A percentile compares a stretch with the other conserved stretches of the same genome.
These are phyloP conservation scores for Xylaria sp. DNA, from an alignment of 2,329 filamentous ascomycete species.

Conservation along the genomic window DNA sequence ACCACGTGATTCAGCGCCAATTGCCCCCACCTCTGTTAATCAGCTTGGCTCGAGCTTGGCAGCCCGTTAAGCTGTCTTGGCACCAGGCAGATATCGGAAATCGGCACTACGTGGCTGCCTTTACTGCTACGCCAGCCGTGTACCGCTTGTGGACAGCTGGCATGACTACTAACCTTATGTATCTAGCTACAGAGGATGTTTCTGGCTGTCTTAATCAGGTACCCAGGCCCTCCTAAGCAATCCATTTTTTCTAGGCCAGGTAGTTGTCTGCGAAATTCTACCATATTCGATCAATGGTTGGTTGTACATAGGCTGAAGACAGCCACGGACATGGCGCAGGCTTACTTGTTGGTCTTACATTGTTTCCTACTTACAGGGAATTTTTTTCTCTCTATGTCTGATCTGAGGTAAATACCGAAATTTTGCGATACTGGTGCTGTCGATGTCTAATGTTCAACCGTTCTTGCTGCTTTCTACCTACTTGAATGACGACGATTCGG, in stretches of 20 bases:
- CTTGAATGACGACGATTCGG: not conserved
- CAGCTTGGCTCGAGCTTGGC: conserved; percentile 33
- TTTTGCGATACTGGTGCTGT: not conserved
- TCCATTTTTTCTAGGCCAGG: not conserved
- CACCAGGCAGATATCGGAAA: conserved; percentile 22
- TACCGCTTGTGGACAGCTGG: not conserved
- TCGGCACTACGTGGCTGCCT: conserved; percentile 22
- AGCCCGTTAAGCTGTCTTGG: conserved; percentile 24
- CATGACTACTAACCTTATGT: not conserved
- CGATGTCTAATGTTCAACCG: not conserved
- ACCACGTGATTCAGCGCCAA: conserved; percentile 31
- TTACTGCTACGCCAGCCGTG: conserved; percentile 3
- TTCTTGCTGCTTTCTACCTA: not conserved
- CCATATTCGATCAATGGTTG: conserved; percentile 33
- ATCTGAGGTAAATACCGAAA: conserved; percentile 13
- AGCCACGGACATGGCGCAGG: conserved; percentile 6
- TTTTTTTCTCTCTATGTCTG: not conserved
- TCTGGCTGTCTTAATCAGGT: not conserved
- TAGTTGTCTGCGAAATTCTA: conserved; percentile 28
- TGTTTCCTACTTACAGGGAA: not conserved
- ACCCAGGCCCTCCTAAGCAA: not conserved
- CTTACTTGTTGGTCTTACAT: conserved; percentile 13
- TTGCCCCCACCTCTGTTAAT: not conserved
- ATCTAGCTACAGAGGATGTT: not conserved
- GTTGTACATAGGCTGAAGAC: conserved; percentile 18